Percentiles rank a stretch among this genome's conserved stretches.
phyloP scores from a whole-genome alignment of 495 filamentous ascomycete species.

The Aspergillus baeticus region DNA sequence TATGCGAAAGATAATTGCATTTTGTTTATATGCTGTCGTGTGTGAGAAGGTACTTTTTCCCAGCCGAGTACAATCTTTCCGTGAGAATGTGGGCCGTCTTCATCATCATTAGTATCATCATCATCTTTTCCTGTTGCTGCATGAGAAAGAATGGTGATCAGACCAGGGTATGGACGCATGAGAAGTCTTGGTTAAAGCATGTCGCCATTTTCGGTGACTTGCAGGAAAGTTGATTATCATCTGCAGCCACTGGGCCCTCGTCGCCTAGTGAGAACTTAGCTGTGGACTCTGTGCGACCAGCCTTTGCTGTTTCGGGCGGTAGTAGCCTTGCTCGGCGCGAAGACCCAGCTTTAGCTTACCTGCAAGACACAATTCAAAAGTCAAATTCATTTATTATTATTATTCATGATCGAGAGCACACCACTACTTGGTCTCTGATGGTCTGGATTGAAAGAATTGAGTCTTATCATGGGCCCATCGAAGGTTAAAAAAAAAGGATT shows the following conservation, averaged over 20 bases:
- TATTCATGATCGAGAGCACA: background rate
- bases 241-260: conserved; percentile 23
- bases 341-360: conserved; percentile 6
- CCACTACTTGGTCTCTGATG: conserved; percentile 6
- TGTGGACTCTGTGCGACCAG: conserved; percentile 1
- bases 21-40: background rate
- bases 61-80: background rate
- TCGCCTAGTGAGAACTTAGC: conserved; percentile 4
- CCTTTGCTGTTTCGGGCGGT: background rate
- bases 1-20: background rate
- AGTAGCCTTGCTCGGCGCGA: conserved; percentile 1
- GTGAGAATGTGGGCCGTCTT: background rate
- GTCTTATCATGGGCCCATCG: background rate
- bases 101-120: too few relatives aligned
- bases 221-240: conserved; percentile 23
- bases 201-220: conserved; percentile 20
- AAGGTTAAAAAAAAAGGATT: background rate
- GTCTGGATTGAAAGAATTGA: background rate
- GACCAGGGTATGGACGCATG: background rate
- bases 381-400: background rate
- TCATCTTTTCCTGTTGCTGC: too few relatives aligned
- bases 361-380: conserved; percentile 12
- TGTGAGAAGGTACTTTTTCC: background rate
- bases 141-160: background rate
- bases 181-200: conserved; percentile 11